Evolutionary conservation across 2,329 filamentous ascomycete species (phyloP).

Genomic region (Westerdykella aurantiaca): DNA sequence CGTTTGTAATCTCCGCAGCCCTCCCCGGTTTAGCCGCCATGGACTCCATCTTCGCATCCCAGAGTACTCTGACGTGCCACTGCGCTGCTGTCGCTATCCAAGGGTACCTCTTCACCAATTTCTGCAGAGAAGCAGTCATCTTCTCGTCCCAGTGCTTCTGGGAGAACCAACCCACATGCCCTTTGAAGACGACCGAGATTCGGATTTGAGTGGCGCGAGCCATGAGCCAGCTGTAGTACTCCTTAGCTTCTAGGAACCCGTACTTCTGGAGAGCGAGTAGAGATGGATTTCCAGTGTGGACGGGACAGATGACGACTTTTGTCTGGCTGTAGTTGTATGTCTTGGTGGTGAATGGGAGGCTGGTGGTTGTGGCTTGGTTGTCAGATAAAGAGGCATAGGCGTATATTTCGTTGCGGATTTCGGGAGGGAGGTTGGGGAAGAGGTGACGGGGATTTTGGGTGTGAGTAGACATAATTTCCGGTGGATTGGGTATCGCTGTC

Average conservation of each 20-base stretch:
- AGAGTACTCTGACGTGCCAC: constrained; percentile 22
- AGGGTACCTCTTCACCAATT: constrained; percentile 17
- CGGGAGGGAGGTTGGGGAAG: constrained; percentile 23
- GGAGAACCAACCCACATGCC: constrained; percentile 20
- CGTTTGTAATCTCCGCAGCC: background rate
- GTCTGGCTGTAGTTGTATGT: constrained; percentile 22
- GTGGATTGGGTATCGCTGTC: too few relatives aligned
- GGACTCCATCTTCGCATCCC: constrained; percentile 8
- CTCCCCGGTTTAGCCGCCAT: constrained; percentile 3
- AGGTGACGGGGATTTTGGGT: constrained; percentile 8
- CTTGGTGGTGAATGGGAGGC: constrained; percentile 20
- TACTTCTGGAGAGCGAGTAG: constrained; percentile 18
- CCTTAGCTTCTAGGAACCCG: constrained; percentile 18
- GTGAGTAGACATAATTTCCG: background rate
- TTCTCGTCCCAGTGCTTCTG: constrained; percentile 26
- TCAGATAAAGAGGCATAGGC: constrained; percentile 15
- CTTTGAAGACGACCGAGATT: constrained; percentile 21
- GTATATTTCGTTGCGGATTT: constrained; percentile 29
- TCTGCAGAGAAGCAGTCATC: constrained; percentile 15
- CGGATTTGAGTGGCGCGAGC: constrained; percentile 15
- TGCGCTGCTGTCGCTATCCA: constrained; percentile 21
- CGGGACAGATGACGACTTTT: constrained; percentile 15
- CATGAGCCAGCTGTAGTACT: constrained; percentile 22
- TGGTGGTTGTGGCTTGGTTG: constrained; percentile 16
- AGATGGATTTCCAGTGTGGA: constrained; percentile 16